These are phyloP conservation scores for Corchorus capsularis DNA, from an alignment of 345 rosid species.

Conservation along the genomic window DNA sequence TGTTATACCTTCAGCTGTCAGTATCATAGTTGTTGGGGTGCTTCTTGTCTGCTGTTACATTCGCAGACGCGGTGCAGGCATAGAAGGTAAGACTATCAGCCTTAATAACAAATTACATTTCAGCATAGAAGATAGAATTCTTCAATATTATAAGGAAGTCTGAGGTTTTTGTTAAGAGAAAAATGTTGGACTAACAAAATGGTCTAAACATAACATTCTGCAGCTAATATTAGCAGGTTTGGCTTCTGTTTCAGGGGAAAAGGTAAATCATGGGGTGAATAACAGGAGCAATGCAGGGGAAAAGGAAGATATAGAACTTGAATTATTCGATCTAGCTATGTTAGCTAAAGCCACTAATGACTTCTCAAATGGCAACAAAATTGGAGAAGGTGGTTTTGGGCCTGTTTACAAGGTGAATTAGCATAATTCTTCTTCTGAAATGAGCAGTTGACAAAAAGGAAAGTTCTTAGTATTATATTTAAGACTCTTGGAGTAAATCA, in stretches of 20 bases:
- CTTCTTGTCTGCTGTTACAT: neutral
- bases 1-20: neutral
- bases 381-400: slow-evolving; percentile 49
- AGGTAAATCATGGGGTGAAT: neutral
- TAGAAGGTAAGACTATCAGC: neutral
- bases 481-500: neutral
- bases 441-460: neutral
- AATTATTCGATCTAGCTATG: slow-evolving; percentile 12
- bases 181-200: too few species aligned
- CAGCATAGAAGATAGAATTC: too few species aligned
- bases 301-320: slow-evolving; percentile 15
- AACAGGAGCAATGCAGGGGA: neutral
- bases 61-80: neutral
- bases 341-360: slow-evolving; percentile 27
- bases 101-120: too few species aligned
- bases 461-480: too few species aligned
- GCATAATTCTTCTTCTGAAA: neutral
- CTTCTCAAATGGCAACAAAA: slow-evolving; percentile 35
- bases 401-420: too few species aligned
- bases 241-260: neutral
- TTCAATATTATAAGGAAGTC: too few species aligned
- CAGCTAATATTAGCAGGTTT: too few species aligned
- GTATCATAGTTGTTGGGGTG: neutral
- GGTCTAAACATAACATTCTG: neutral
- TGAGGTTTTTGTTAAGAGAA: too few species aligned